Base-by-base conservation (phyloP, 78 protist genomes). In the Emiliania huxleyi region DNA sequence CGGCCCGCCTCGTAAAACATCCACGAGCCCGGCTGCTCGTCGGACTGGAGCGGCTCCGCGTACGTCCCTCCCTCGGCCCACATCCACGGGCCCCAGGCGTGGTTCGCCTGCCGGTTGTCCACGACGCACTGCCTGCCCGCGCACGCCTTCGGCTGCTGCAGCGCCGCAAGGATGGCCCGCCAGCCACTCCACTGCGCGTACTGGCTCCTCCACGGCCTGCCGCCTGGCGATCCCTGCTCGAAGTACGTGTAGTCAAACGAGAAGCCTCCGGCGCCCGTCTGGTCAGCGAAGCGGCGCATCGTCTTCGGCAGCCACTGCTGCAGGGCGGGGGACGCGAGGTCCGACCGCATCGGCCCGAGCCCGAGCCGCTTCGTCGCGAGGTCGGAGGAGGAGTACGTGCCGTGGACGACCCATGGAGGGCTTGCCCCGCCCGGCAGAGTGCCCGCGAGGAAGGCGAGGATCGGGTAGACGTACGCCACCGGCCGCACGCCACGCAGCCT, bases 51-150 rank as follows among this genome's bases (percentile, higher is more conserved):
- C n/a, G 81, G 81, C 81, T 71, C 81, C 1, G 81, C 81, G 35
- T 44, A n/a, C 43, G 33, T 62, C 46, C 25, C 33, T 3, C 81
- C 81, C 18, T 5, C 29, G 12, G 15, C 81, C 81, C 81, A 71
- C 81, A 71, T 71, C 93, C 93, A 91, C 15, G 93, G 93, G 8
- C 93, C 93, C 93, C 93, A 91, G 38, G 49, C 43, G 89, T 91
- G 93, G 49, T 15, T 83, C 12, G 1, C 19, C 40, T 91, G 93
- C 43, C 93, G 40, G 93, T 75, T 37, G 73, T 91, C 93, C 37
- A 91, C 6, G 35, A 81, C 81, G 81, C 81, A 71, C 15, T 5
- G 81, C 35, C 8, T 11, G 81, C 81, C 81, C 38, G 15, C 42
- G 81, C 81, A 71, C 18, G 29, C 42, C 69, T 22, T 22, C 21